A percentile compares a stretch with the other conserved stretches of the same genome.
Conservation (phyloP, 306 rosid genomes). For the Gastrolobium bilobum region DNA sequence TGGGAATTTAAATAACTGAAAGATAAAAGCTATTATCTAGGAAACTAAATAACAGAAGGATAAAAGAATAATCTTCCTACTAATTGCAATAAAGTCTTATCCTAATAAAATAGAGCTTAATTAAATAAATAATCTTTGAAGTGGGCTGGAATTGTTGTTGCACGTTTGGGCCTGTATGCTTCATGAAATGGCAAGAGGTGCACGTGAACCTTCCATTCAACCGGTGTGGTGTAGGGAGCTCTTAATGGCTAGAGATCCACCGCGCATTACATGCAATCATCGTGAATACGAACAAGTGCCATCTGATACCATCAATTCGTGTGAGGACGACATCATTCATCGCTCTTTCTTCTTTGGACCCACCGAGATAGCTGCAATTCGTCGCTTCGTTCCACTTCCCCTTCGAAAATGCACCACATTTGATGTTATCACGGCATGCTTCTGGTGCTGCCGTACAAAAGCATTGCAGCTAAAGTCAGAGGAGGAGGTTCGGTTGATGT, state of each 20-base stretch:
- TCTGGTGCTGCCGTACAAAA: conserved; percentile 50
- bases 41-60: too few species aligned
- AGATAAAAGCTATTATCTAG: too few species aligned
- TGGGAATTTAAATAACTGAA: too few species aligned
- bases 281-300: conserved; percentile 13
- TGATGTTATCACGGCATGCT: conserved; percentile 44
- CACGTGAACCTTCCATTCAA: conserved; percentile 33
- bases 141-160: too few species aligned
- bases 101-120: too few species aligned
- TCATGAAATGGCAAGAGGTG: conserved; percentile 51
- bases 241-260: conserved; percentile 49
- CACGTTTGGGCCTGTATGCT: too few species aligned
- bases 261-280: conserved; percentile 47
- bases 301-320: not conserved
- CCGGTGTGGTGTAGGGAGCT: conserved; percentile 56
- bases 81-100: too few species aligned
- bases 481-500: conserved; percentile 36
- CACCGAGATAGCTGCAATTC: not conserved
- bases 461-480: conserved; percentile 46
- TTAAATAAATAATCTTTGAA: too few species aligned
- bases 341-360: conserved; percentile 50
- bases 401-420: conserved; percentile 28
- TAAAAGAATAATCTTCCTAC: too few species aligned
- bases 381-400: conserved; percentile 32
- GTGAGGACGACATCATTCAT: not conserved